Evolutionary conservation across 2,329 filamentous ascomycete genomes (phyloP).

Genomic region (Sarocladium oryzae): DNA sequence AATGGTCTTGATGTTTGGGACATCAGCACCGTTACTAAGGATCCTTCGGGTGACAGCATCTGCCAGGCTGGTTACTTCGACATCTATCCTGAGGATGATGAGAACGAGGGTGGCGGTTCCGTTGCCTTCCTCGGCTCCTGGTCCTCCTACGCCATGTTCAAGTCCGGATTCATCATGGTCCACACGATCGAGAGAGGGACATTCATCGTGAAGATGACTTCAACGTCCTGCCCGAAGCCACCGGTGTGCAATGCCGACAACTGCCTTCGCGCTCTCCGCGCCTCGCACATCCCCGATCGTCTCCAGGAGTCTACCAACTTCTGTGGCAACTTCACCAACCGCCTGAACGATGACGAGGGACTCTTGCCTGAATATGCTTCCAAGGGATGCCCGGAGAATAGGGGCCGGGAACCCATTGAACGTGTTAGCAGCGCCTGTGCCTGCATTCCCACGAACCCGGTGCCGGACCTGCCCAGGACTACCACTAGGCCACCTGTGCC

Average conservation of each 20-base stretch:
- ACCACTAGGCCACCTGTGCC: slow-evolving; percentile 17
- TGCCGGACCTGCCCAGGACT: slow-evolving; percentile 19
- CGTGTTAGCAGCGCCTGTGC: slow-evolving; percentile 18
- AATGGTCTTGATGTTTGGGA: slow-evolving; percentile 31
- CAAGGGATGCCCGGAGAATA: slow-evolving; percentile 15
- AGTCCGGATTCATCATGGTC: slow-evolving; percentile 33
- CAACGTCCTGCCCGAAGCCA: slow-evolving; percentile 15
- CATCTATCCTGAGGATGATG: slow-evolving; percentile 40
- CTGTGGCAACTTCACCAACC: slow-evolving; percentile 17
- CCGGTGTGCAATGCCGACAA: slow-evolving; percentile 18
- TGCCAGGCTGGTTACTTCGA: slow-evolving; percentile 40
- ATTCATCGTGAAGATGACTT: slow-evolving; percentile 26
- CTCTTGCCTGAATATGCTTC: slow-evolving; percentile 16
- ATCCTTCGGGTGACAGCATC: slow-evolving; percentile 31
- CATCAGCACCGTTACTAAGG: slow-evolving; percentile 21
- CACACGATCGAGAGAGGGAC: slow-evolving; percentile 37
- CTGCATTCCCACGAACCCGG: slow-evolving; percentile 16
- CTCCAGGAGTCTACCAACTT: slow-evolving; percentile 17
- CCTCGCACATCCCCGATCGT: slow-evolving; percentile 13
- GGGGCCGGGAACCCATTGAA: slow-evolving; percentile 12
- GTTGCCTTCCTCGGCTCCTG: slow-evolving; percentile 35
- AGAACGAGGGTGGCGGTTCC: slow-evolving; percentile 25
- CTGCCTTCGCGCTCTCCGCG: slow-evolving; percentile 17
- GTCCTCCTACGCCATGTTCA: slow-evolving; percentile 38
- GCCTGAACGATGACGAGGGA: slow-evolving; percentile 13